phyloP scores from a whole-genome alignment of 495 filamentous ascomycete genomes.

The Symbiotaphrina buchneri region DNA sequence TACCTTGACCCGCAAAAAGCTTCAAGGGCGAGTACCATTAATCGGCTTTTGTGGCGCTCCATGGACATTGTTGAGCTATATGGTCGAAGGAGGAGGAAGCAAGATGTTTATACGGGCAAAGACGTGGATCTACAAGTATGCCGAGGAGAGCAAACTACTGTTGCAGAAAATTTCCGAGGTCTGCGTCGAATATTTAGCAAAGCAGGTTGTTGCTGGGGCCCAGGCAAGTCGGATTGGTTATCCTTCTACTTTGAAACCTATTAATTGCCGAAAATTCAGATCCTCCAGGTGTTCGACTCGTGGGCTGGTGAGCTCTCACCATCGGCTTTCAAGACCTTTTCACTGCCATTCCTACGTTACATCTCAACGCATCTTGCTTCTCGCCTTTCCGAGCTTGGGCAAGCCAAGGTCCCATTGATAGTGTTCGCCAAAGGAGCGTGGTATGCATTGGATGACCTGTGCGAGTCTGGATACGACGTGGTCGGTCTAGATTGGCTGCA shows the following conservation, averaged over 20 bases:
- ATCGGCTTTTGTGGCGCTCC: conserved; percentile 97
- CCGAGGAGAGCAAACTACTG: conserved; percentile 52
- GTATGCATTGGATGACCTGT: conserved; percentile 77
- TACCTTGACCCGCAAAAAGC: conserved; percentile 68
- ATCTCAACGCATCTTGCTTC: conserved; percentile 60
- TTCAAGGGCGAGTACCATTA: conserved; percentile 70
- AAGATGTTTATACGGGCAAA: conserved; percentile 83
- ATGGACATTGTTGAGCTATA: conserved; percentile 93
- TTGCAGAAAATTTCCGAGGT: conserved; percentile 79
- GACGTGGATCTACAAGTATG: conserved; percentile 88
- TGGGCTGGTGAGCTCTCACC: conserved; percentile 92
- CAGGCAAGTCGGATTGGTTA: conserved; percentile 23
- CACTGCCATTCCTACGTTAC: conserved; percentile 64
- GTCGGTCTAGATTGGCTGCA: conserved; percentile 91
- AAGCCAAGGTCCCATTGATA: conserved; percentile 85
- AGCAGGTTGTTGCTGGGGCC: conserved; percentile 80
- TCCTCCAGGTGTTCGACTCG: conserved; percentile 96
- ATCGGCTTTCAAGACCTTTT: conserved; percentile 55
- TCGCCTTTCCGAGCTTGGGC: conserved; percentile 42
- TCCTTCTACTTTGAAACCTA: background rate
- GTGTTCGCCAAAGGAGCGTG: conserved; percentile 99
- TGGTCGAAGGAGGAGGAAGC: conserved; percentile 91
- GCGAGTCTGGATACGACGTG: conserved; percentile 75
- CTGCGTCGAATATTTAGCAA: conserved; percentile 81
- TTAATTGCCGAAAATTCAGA: too few relatives aligned